Percentiles rank a stretch among this genome's conserved stretches.
These are phyloP conservation scores for Pisolithus albus DNA, from an alignment of 768 basidiomycete species.

Conservation along the genomic window DNA sequence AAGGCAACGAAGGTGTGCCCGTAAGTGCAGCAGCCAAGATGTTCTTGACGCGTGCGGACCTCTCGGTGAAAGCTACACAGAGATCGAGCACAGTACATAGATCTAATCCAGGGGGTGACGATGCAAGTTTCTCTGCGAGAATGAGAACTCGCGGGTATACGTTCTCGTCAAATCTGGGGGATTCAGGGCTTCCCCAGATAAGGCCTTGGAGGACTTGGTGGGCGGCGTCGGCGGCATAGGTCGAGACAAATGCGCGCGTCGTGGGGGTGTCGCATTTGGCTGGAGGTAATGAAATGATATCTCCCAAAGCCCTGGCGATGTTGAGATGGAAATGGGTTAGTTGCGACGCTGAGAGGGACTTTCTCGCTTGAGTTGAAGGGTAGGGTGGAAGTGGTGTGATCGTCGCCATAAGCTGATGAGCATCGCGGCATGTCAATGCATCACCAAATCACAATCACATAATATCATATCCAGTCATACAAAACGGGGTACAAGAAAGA, in stretches of 20 bases:
- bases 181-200: conserved; percentile 44
- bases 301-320: conserved; percentile 42
- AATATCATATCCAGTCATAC: no score
- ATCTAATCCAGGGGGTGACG: conserved; percentile 37
- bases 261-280: conserved; percentile 40
- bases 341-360: conserved; percentile 46
- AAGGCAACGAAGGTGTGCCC: conserved; percentile 27
- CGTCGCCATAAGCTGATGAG: conserved; percentile 19
- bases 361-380: conserved; percentile 45
- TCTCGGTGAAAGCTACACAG: conserved; percentile 46
- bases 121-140: conserved; percentile 50
- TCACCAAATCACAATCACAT: no score
- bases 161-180: conserved; percentile 32
- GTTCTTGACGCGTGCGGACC: conserved; percentile 38
- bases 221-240: conserved; percentile 54
- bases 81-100: conserved; percentile 56
- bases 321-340: conserved; percentile 39
- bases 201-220: conserved; percentile 45
- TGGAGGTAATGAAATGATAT: conserved; percentile 42
- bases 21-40: conserved; percentile 37
- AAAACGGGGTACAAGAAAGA: no score
- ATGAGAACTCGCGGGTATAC: conserved; percentile 45
- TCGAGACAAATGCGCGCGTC: conserved; percentile 43
- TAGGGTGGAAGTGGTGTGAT: conserved; percentile 43
- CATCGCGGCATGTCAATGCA: not conserved